phyloP scores from a whole-genome alignment of 2,329 filamentous ascomycete species.

The Talaromyces sp. region DNA sequence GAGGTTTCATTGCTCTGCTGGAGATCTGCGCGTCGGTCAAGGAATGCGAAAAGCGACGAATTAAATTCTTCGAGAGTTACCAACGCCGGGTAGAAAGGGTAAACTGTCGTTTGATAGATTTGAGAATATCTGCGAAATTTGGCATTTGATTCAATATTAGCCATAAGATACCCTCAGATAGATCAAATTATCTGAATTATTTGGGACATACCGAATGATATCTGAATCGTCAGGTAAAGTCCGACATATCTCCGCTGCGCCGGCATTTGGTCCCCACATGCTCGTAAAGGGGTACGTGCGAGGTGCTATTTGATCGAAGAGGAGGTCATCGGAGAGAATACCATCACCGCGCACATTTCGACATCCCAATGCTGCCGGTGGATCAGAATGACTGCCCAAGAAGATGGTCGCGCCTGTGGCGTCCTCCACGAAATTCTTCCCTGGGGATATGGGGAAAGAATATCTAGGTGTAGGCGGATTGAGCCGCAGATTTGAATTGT shows the following conservation, averaged over 20 bases:
- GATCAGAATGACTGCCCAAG: slow-evolving; percentile 25
- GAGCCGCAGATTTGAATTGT: too few species aligned
- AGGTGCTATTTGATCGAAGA: slow-evolving; percentile 23
- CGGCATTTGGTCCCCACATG: slow-evolving; percentile 24
- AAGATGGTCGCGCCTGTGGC: slow-evolving; percentile 28
- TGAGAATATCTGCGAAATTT: slow-evolving; percentile 29
- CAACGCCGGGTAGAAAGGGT: slow-evolving; percentile 25
- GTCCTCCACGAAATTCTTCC: slow-evolving; percentile 23
- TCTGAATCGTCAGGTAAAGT: slow-evolving; percentile 27
- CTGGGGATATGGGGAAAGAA: too few species aligned
- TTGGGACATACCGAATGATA: slow-evolving; percentile 21
- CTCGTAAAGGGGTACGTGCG: slow-evolving; percentile 28
- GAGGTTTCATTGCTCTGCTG: not conserved
- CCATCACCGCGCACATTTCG: not conserved
- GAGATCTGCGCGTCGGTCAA: not conserved
- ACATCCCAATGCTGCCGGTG: slow-evolving; percentile 20
- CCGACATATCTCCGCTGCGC: slow-evolving; percentile 19
- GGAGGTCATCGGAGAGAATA: not conserved
- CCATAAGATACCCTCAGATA: too few species aligned
- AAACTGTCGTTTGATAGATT: slow-evolving; percentile 18
- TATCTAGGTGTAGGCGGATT: too few species aligned
- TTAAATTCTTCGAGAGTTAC: slow-evolving; percentile 19
- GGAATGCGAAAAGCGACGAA: not conserved
- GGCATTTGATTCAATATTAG: too few species aligned
- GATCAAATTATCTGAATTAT: too few species aligned